Base-by-base conservation (phyloP, 257 asterid species). In the Gentiana macrophylla region DNA sequence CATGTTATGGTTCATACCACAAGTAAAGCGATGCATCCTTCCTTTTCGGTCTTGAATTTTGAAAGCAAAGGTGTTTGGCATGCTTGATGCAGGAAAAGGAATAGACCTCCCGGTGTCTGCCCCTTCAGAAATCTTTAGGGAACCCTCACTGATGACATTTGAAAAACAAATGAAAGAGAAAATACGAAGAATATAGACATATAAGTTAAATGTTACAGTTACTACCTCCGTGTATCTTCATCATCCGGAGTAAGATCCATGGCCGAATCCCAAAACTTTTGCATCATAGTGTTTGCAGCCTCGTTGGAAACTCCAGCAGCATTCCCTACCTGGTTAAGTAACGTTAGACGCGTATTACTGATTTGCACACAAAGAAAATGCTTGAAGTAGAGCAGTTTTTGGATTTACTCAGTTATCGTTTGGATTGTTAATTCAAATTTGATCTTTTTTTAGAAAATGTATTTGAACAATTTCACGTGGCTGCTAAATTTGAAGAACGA, bases 201-300 rank as follows among this genome's bases (percentile, higher is more conserved):
- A 61, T 49, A 49, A 52, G 37, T 5, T 46, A 24, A 24, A 24
- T 24, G 24, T 41, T 6, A 13, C 33, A 49, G 2, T 36, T 35
- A 35, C 32, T 44, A 89, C 99, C 99, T 92, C 37, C 63, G 74
- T 6, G 79, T 80, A 47, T 91, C 97, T 10, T 92, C 97, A 32
- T 87, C 96, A 5, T 87, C 89, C 7, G 86, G 94, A 66, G 74
- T 63, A 66, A 82, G 73, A 34, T 89, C 92, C 84, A 92, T 85
- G 7, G 98, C 98, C 46, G 95, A 85, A 77, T 92, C 98, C 97
- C 97, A 92, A 66, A 92, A 88, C 35, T 67, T 92, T 71, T 88
- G 98, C 86, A 92, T 80, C 98, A 88, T 73, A 55, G 74, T 65
- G 67, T 68, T 85, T 59, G 97, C 72, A 59, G 93, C 72, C 77